phyloP scores from a whole-genome alignment of 2,329 filamentous ascomycete genomes.

The Sclerotiophoma versabilis region DNA sequence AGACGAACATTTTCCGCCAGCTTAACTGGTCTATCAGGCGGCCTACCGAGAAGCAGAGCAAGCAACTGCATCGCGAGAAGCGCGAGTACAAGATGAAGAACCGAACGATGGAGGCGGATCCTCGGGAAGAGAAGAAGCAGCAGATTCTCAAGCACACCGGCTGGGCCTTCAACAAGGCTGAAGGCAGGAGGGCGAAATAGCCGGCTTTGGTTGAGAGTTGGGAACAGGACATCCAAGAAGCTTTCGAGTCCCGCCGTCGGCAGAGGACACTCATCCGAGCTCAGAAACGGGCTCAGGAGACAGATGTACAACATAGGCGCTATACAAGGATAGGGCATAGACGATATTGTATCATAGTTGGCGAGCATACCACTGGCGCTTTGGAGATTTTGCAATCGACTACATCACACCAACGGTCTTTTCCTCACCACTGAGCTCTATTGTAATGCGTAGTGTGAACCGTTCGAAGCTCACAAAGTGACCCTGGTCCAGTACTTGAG shows the following conservation, averaged over 20 bases:
- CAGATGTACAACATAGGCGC: constrained; percentile 13
- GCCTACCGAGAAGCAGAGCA: constrained; percentile 39
- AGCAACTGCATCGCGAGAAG: constrained; percentile 36
- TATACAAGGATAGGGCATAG: neutral
- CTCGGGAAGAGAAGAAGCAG: constrained; percentile 36
- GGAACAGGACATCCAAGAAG: neutral
- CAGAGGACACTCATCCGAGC: neutral
- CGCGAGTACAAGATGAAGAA: constrained; percentile 21
- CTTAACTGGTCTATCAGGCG: constrained; percentile 35
- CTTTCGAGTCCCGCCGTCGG: too few relatives aligned
- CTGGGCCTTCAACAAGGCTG: constrained; percentile 28
- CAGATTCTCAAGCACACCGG: constrained; percentile 39
- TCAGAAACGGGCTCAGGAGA: neutral
- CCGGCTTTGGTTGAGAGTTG: neutral
- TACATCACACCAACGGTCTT: neutral
- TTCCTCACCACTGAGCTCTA: neutral
- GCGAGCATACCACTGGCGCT: constrained; percentile 30
- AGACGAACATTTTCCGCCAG: constrained; percentile 44
- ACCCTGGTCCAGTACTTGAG: too few relatives aligned
- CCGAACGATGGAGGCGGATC: constrained; percentile 29
- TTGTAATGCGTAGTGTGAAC: neutral
- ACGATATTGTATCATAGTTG: constrained; percentile 30
- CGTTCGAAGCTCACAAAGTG: neutral
- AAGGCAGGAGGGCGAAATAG: neutral
- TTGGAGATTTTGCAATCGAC: constrained; percentile 14